Percentiles rank a stretch among this genome's conserved stretches.
phyloP scores from a whole-genome alignment of 768 basidiomycete genomes.

The Dioszegia crocea region DNA sequence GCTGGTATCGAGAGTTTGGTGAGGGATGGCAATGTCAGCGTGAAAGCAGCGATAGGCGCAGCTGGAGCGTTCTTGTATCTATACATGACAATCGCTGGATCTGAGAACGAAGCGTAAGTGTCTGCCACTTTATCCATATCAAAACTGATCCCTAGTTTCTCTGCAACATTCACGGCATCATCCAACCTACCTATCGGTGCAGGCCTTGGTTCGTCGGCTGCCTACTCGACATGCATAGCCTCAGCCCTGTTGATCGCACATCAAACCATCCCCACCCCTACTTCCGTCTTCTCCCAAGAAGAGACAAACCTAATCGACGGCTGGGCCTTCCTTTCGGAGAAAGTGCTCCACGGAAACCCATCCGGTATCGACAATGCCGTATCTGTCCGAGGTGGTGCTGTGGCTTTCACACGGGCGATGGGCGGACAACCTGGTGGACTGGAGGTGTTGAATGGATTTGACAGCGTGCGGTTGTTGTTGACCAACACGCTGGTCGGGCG shows the following conservation, averaged over 20 bases:
- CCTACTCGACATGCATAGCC: constrained; percentile 83
- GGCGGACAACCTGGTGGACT: constrained; percentile 73
- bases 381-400: constrained; percentile 83
- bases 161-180: constrained; percentile 74
- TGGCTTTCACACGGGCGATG: constrained; percentile 78
- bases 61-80: constrained; percentile 82
- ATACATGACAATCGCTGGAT: constrained; percentile 70
- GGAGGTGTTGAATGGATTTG: constrained; percentile 52
- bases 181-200: constrained; percentile 90
- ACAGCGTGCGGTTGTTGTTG: constrained; percentile 68
- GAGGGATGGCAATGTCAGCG: constrained; percentile 40
- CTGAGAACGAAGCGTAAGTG: constrained; percentile 59
- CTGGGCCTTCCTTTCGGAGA: constrained; percentile 93
- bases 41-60: constrained; percentile 51
- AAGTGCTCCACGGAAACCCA: constrained; percentile 93
- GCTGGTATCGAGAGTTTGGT: constrained; percentile 60
- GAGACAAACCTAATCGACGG: constrained; percentile 77
- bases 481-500: constrained; percentile 90
- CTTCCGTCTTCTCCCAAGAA: constrained; percentile 53
- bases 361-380: constrained; percentile 97
- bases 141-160: constrained; percentile 55
- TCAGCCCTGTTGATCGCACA: constrained; percentile 74
- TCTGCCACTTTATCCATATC: neutral
- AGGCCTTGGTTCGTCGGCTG: constrained; percentile 93
- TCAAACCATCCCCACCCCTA: constrained; percentile 56